A percentile compares a stretch with the other conserved stretches of the same genome.
phyloP scores from a whole-genome alignment of 306 rosid species.

The Vigna angularis region DNA sequence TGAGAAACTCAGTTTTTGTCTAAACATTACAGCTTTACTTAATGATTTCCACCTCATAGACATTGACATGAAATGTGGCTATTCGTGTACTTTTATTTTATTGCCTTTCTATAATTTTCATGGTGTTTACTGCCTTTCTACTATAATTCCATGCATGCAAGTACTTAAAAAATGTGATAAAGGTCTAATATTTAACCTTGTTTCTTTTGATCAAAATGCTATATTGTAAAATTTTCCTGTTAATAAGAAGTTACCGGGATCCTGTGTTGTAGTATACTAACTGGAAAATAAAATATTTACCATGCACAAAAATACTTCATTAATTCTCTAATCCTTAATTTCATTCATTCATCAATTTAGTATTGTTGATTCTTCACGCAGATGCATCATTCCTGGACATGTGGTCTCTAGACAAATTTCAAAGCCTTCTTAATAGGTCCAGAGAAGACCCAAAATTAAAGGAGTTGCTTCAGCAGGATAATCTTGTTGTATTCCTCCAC shows the following conservation, averaged over 20 bases:
- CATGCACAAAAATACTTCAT: not conserved
- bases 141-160: not conserved
- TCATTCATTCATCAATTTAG: constrained; percentile 28
- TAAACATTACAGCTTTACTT: not conserved
- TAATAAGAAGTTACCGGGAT: not conserved
- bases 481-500: constrained; percentile 82
- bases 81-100: not conserved
- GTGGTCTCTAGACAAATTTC: constrained; percentile 94
- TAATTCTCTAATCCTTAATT: constrained; percentile 28
- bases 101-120: not conserved
- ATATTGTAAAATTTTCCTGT: constrained; percentile 1
- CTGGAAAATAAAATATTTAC: not conserved
- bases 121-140: not conserved
- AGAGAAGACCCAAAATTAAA: constrained; percentile 67
- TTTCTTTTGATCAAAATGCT: constrained; percentile 4
- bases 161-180: not conserved
- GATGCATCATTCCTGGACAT: constrained; percentile 92
- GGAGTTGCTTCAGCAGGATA: constrained; percentile 71
- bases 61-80: not conserved
- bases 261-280: constrained; percentile 3
- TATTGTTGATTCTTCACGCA: constrained; percentile 51
- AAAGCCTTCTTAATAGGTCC: constrained; percentile 76
- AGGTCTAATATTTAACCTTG: constrained; percentile 8
- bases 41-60: not conserved
- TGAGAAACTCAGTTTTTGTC: constrained; percentile 12